These are phyloP conservation scores for Coix lacrymajobi DNA, from an alignment of 176 grass and related monocot genomes.

Conservation along the genomic window DNA sequence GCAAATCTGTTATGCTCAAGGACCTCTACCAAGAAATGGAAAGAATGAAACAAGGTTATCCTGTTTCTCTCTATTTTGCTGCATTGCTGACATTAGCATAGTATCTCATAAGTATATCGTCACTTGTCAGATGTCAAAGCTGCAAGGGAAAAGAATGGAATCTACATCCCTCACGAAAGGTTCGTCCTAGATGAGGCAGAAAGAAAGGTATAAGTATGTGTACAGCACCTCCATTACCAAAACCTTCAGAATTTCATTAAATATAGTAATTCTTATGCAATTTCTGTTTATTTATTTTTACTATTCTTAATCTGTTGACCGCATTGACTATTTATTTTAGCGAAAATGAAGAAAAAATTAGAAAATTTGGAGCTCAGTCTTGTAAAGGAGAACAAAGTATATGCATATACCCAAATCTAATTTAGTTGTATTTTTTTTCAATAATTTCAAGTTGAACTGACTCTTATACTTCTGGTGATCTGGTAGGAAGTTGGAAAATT, in stretches of 20 bases:
- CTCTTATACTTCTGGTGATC: slow-evolving; percentile 16
- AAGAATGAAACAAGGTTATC: slow-evolving; percentile 83
- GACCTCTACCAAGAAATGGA: slow-evolving; percentile 81
- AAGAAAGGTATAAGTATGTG: slow-evolving; percentile 51
- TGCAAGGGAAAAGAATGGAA: slow-evolving; percentile 81
- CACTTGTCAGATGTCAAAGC: slow-evolving; percentile 80
- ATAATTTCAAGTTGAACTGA: slow-evolving; percentile 9
- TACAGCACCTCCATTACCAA: not conserved
- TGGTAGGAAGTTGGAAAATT: slow-evolving; percentile 62
- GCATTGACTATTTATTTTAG: slow-evolving; percentile 19
- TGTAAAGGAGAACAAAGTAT: slow-evolving; percentile 55
- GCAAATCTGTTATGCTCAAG: slow-evolving; percentile 71
- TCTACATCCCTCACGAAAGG: slow-evolving; percentile 77
- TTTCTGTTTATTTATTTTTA: slow-evolving; percentile 5
- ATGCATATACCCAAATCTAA: not conserved
- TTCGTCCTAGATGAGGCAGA: slow-evolving; percentile 68
- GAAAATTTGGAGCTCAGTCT: slow-evolving; percentile 52
- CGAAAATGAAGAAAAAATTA: slow-evolving; percentile 61
- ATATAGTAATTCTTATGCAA: not conserved
- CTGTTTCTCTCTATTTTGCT: slow-evolving; percentile 1
- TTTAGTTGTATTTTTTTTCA: not conserved
- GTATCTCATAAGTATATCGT: slow-evolving; percentile 26
- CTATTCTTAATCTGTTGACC: not conserved
- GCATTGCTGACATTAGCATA: slow-evolving; percentile 5
- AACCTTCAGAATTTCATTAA: slow-evolving; percentile 18